Evolutionary conservation across 345 rosid genomes (phyloP), one percentile per base, ranked within the genome.

Genomic region (Euphorbia lathyris): DNA sequence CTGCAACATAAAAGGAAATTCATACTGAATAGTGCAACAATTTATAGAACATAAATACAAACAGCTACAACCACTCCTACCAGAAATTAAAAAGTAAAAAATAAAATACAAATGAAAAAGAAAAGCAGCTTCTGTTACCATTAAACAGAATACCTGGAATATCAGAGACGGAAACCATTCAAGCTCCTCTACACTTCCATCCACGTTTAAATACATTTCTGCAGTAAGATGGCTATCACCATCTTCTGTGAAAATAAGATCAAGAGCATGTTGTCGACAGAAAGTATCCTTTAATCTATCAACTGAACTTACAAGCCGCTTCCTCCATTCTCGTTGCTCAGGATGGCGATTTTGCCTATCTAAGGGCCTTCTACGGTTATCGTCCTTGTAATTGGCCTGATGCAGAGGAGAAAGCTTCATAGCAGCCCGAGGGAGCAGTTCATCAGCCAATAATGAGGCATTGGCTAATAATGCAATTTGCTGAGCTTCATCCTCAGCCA

Each of bases 251-350:
- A 90, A 96, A 75, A 96, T 92, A 78, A 96, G 96, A 76, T 96
- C 97, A 58, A 96, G 85, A n/a, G 90, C 99, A 89, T 96, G 98
- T 63, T 87, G 98, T 52, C 83, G 97, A 77, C 99, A 96, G 78
- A 96, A 92, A 14, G 93, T 83, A 79, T 96, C 90, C 80, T 89
- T 96, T 66, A 96, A 79, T 70, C 91, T 87, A 77, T 92, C 99
- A 79, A 96, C 93, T 56, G 96, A 87, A 77, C 80, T 70, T 43
- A 81, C 84, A 73, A 96, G 95, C 74, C 95, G 88, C 80, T 90
- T 87, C 83, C 85, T 96, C 99, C 99, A 96, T 86, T 96, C 99
- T 77, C 99, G 86, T 78, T 90, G 99, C 78, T 96, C 99, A 74
- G 97, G 97, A 72, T 90, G 86, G 72, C 99, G 98, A 69, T 88